Base-by-base conservation (phyloP, 2,329 filamentous ascomycete genomes). In the Phoma sp. region DNA sequence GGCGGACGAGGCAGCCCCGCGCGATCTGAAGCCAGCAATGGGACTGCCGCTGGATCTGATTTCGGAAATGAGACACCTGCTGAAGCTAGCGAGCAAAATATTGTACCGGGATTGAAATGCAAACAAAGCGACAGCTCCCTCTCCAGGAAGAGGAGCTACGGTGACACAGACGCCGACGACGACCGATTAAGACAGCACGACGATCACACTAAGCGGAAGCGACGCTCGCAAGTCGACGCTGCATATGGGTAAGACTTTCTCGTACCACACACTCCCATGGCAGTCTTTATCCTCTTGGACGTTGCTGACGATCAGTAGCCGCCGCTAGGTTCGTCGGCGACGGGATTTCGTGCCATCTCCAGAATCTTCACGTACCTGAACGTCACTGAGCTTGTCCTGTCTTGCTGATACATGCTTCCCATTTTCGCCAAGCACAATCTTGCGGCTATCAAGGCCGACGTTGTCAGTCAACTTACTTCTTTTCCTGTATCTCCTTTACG, bases 101-200 rank as follows among this genome's bases (percentile, higher is more conserved):
- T 51, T 31, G 41, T 51, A n/a, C 41, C 45, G 24, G 46, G 61
- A 15, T 61, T 71, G 9, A 56, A 61, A 10, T 55, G 73, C 15
- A 38, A 65, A 13, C 66, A 69, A 38, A 70, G 63, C 46, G 70
- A 74, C 37, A 75, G 70, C 55, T 72, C 68, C 4, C 60, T 69
- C 43, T 63, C 65, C 13, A 58, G 74, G 17, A 76, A 76, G 56
- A 67, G 74, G 40, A 74, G 72, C 46, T 74, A 74, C 36, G 71
- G 73, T 35, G 72, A 76, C 32, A 66, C 69, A 6, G 70, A 74
- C 22, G 60, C 69, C 25, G 64, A 68, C 29, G 64, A 74, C 25
- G 69, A 66, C 27, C 62, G 64, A n/a, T 39, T 62, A 44, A 68
- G 66, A 22, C 73, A 75, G 54, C 67, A 71, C n/a, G 73, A 75